A percentile compares a stretch with the other conserved stretches of the same genome.
These are phyloP conservation scores for Fusarium mexicanum DNA, from an alignment of 2,329 filamentous ascomycete genomes.

Conservation along the genomic window DNA sequence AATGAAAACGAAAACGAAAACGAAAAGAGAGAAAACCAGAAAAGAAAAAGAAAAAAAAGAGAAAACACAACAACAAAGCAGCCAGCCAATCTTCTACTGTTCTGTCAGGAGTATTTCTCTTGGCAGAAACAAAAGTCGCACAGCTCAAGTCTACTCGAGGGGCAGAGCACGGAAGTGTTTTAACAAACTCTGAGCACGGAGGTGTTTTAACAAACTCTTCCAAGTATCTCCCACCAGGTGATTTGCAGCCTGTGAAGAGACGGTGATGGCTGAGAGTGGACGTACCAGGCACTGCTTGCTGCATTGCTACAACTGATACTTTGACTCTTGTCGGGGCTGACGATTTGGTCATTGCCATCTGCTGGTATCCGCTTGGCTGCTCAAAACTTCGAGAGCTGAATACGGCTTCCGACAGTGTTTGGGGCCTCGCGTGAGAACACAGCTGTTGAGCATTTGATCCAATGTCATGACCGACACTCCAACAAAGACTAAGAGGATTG, in stretches of 20 bases:
- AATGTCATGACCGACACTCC: not conserved
- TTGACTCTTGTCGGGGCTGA: not conserved
- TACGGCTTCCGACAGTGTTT: rapidly evolving
- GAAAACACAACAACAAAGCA: not conserved
- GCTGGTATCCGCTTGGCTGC: not conserved
- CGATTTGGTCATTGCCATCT: not conserved
- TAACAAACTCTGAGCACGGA: too few species aligned
- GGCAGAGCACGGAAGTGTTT: not conserved
- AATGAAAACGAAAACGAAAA: not conserved
- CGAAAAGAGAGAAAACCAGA: not conserved
- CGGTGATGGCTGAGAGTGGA: not conserved
- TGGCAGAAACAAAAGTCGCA: not conserved
- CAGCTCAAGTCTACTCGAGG: not conserved
- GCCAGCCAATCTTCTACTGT: not conserved
- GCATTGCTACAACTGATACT: not conserved
- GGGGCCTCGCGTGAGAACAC: not conserved
- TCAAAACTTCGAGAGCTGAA: too few species aligned
- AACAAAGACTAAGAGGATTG: not conserved
- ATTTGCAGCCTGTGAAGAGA: too few species aligned
- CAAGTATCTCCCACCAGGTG: not conserved
- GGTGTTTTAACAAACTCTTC: too few species aligned
- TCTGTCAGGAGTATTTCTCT: not conserved
- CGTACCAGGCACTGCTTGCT: not conserved
- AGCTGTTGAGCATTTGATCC: not conserved
- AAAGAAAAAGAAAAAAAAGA: not conserved